phyloP scores from a whole-genome alignment of 805 yeast genomes.

The Candida sakaeoensis region DNA sequence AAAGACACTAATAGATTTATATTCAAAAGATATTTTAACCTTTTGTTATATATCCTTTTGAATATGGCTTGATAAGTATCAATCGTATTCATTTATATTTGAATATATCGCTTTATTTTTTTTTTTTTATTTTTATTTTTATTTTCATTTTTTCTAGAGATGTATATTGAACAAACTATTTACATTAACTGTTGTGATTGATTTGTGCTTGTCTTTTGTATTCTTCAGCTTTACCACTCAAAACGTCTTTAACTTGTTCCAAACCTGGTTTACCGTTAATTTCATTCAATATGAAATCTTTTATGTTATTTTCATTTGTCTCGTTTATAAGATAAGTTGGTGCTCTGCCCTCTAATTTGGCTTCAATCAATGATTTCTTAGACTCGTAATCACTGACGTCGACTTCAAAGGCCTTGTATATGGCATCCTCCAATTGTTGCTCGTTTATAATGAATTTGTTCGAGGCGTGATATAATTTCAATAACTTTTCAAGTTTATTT shows the following conservation, averaged over 20 bases:
- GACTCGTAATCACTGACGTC: slow-evolving; percentile 31
- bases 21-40: slow-evolving; percentile 34
- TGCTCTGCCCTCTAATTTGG: slow-evolving; percentile 31
- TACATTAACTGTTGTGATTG: slow-evolving; percentile 15
- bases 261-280: slow-evolving; percentile 42
- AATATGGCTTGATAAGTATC: slow-evolving; percentile 22
- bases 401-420: slow-evolving; percentile 54
- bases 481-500: slow-evolving; percentile 50
- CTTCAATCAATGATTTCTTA: slow-evolving; percentile 29
- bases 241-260: slow-evolving; percentile 31
- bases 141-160: too few relatives aligned
- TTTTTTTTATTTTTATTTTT: too few relatives aligned
- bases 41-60: slow-evolving; percentile 26
- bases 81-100: neutral
- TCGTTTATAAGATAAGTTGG: slow-evolving; percentile 26
- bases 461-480: slow-evolving; percentile 71
- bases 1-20: slow-evolving; percentile 26
- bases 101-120: neutral
- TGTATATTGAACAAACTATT: too few relatives aligned
- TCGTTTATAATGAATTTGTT: slow-evolving; percentile 70
- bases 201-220: slow-evolving; percentile 35
- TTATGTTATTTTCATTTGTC: slow-evolving; percentile 29
- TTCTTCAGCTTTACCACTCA: slow-evolving; percentile 37
- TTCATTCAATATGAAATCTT: slow-evolving; percentile 37
- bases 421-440: slow-evolving; percentile 54